Conservation (phyloP, 768 basidiomycete species). For the Auriscalpium orientale region DNA sequence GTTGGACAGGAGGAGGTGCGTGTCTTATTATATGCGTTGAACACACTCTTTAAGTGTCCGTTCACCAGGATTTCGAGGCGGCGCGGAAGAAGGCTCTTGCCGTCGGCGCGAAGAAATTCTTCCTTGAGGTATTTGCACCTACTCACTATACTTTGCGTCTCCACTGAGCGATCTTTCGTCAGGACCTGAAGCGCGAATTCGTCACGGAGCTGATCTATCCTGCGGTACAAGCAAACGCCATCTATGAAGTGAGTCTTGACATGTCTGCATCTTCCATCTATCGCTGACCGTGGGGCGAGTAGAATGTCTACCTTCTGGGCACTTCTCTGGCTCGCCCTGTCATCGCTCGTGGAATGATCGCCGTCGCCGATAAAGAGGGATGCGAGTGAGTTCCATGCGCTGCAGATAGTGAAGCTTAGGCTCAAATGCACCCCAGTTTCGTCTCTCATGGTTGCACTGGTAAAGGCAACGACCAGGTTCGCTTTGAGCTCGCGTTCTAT, state of each 20-base stretch:
- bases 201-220: slow-evolving; percentile 96
- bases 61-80: slow-evolving; percentile 79
- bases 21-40: neutral
- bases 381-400: slow-evolving; percentile 70
- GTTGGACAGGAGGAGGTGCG: slow-evolving; percentile 84
- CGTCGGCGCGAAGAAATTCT: slow-evolving; percentile 95
- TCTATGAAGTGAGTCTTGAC: slow-evolving; percentile 71
- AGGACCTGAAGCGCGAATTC: slow-evolving; percentile 95
- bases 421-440: slow-evolving; percentile 42
- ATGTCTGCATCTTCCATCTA: neutral
- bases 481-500: slow-evolving; percentile 98
- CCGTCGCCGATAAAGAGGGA: slow-evolving; percentile 78
- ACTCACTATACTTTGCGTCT: neutral
- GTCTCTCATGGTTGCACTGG: slow-evolving; percentile 99
- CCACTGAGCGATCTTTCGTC: neutral
- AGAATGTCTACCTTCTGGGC: slow-evolving; percentile 96
- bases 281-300: neutral
- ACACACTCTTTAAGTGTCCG: slow-evolving; percentile 1
- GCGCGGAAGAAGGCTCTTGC: slow-evolving; percentile 83
- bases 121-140: slow-evolving; percentile 55
- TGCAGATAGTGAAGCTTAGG: neutral
- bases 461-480: slow-evolving; percentile 99
- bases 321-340: slow-evolving; percentile 98
- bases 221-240: slow-evolving; percentile 95
- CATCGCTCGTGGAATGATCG: slow-evolving; percentile 98